Base-by-base conservation (phyloP, 1,284 basidiomycete genomes). In the Cryptococcus sp. region DNA sequence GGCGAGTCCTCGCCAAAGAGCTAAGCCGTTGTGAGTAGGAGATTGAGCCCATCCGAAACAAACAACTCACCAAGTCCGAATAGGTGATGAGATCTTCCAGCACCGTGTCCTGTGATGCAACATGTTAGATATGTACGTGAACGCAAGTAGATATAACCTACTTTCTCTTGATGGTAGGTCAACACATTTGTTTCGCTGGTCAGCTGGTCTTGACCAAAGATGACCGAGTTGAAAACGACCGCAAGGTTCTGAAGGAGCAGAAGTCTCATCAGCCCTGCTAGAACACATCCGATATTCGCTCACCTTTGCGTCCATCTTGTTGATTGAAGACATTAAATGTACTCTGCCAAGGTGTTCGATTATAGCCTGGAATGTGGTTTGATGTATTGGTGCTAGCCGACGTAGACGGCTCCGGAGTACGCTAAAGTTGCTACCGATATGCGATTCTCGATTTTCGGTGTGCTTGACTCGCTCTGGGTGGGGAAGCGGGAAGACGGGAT, bases 301-400 rank as follows among this genome's bases (percentile, higher is more conserved):
- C 78, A 63, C 72, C 67, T 89, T 89, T 0, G 88, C 81, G 62
- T 93, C 91, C 95, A 99, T 99, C 79, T 96, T 97, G 78, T 96
- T 98, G 74, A 84, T 84, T 20, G 86, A 84, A 5, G 83, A 81
- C 50, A 84, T 81, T 7, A 85, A 80, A 1, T 87, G 86, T 5
- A 99, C 86, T 23, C 87, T 84, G 8, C 88, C 82, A 13, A 99
- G 85, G 75, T 98, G 95, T 66, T 95, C 90, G 17, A 96, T 80
- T n/a, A 98, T 78, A 10, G 87, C 85, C 65, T 87, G 89, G 66
- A 98, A 83, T 0, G 93, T 94, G 3, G 89, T 88, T 70, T 94
- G 91, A 74, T 98, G 93, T 41, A 97, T 87, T 0, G 85, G 79
- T 0, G 93, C 90, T 29, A 97, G 78, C 48, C 92, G 83, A 39